Evolutionary conservation across 2,329 filamentous ascomycete species (phyloP), one percentile per base, ranked within the genome.

Genomic region (Raffaelea deltoideospora): DNA sequence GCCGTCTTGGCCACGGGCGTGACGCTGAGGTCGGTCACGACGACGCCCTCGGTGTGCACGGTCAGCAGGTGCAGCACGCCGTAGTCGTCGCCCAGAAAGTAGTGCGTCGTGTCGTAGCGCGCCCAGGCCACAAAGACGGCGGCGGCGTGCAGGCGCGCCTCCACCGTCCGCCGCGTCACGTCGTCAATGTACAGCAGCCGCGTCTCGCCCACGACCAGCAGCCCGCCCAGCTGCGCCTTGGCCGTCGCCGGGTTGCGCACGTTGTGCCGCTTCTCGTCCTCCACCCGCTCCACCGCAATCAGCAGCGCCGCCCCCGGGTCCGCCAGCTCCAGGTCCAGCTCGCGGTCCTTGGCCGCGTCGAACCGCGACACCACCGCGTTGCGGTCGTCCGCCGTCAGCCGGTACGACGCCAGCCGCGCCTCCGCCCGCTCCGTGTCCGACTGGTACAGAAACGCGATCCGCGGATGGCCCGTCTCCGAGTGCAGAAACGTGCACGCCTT

Each of bases 111-210:
- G 49, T 96, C 83, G 35, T 90, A 76, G 48, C 79, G 74, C 43
- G 82, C 81, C 87, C 88, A 98, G 3, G 85, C 76, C n/a, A 90
- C 79, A 47, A 92, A 96, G 26, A 94, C 78, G 3, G 80, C 85
- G 1, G 86, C 72, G 39, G 88, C 76, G 1, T 73, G 64, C 3
- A 95, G 58, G 0, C 67, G 60, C 9, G 76, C 67, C 15, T 76
- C 72, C 11, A 85, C 68, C 11, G 67, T 68, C 24, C 75, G 69
- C 43, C 79, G 77, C 17, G 67, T 82, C 24, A 80, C 67, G 41
- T 85, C 82, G 49, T 94, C 82, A 41, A 90, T 77, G 53, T 96
- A 96, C 9, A 79, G 73, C 40, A 98, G 70, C 2, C 77, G 76
- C 0, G 83, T 92, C 57, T 87, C 82, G 17, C 82, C 81, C 8